Percentiles rank a stretch among this genome's conserved stretches.
Evolutionary conservation across 306 rosid species (phyloP).

Genomic region (Oemleria cerasiformis): DNA sequence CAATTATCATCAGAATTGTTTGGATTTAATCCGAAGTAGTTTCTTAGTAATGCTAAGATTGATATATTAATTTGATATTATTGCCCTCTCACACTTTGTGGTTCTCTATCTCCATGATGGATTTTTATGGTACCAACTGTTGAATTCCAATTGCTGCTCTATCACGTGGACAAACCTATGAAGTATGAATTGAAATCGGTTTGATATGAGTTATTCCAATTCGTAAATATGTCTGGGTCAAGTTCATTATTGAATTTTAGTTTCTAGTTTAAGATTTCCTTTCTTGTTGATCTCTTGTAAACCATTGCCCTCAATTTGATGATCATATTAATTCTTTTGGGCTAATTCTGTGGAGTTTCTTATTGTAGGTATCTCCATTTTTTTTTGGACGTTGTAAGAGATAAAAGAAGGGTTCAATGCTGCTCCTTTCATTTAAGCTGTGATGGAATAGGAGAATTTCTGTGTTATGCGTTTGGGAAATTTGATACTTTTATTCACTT

Average conservation of each 20-base stretch:
- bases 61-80: not conserved
- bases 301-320: not conserved
- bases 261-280: not conserved
- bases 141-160: not conserved
- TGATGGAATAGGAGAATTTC: constrained; percentile 24
- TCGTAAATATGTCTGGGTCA: not conserved
- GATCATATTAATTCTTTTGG: not conserved
- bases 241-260: not conserved
- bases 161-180: not conserved
- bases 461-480: constrained; percentile 31
- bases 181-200: not conserved
- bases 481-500: constrained; percentile 34
- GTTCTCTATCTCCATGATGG: not conserved
- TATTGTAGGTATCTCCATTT: constrained; percentile 10
- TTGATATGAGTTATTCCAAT: not conserved
- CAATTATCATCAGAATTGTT: not conserved
- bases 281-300: constrained; percentile 11
- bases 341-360: constrained; percentile 14
- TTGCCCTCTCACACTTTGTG: not conserved
- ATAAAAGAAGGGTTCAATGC: not conserved
- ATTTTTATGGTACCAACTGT: not conserved
- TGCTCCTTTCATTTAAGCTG: constrained; percentile 19
- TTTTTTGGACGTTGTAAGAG: not conserved
- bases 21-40: constrained; percentile 7
- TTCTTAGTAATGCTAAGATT: not conserved